Evolutionary conservation across 192 early-diverging fungal genomes (phyloP).

Genomic region (Kickxella alabastrina): DNA sequence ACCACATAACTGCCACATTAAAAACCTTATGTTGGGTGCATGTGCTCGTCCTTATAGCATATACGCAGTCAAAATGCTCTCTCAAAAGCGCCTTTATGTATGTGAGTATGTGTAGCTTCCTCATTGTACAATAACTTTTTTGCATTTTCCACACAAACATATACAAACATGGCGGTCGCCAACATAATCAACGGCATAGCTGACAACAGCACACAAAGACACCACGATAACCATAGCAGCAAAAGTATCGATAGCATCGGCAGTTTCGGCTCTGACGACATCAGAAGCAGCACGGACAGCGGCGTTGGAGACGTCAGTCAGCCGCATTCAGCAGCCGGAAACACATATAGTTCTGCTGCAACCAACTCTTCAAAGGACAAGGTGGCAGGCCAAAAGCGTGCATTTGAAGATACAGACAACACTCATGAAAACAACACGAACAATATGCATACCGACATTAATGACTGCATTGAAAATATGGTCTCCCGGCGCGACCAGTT

Average conservation of each 20-base stretch:
- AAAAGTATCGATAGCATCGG: background rate
- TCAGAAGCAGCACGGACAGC: background rate
- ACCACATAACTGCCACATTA: background rate
- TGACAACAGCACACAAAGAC: background rate
- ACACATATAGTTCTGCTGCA: background rate
- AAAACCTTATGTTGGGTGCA: background rate
- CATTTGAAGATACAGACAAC: background rate
- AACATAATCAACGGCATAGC: too few relatives aligned
- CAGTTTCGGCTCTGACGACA: background rate
- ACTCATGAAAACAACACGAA: too few relatives aligned
- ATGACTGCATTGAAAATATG: slow-evolving; percentile 25
- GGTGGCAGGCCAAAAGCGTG: background rate
- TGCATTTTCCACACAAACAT: too few relatives aligned
- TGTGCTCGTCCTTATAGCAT: too few relatives aligned
- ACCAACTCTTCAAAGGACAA: too few relatives aligned
- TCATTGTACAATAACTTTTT: too few relatives aligned
- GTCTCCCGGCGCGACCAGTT: slow-evolving; percentile 31
- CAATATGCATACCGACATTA: slow-evolving; percentile 11
- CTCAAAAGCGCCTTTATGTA: too few relatives aligned
- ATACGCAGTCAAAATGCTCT: too few relatives aligned
- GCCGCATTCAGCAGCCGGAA: background rate
- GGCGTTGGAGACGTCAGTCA: too few relatives aligned
- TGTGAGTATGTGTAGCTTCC: too few relatives aligned
- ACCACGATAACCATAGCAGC: background rate
- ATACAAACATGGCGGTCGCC: background rate